phyloP scores from a whole-genome alignment of 164 flowering plant species.

The Berberis thunbergii region DNA sequence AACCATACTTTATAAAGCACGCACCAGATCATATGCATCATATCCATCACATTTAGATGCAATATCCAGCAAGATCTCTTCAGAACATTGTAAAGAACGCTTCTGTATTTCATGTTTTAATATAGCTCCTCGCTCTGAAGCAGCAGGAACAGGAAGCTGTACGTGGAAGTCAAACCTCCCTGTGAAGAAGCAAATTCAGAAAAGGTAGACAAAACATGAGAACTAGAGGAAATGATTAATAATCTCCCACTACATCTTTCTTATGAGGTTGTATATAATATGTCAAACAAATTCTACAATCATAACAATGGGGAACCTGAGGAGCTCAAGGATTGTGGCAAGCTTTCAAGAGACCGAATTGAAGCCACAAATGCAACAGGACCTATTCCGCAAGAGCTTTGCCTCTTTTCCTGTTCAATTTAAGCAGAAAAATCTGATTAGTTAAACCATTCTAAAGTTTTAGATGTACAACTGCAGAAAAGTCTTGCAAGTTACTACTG shows the following conservation, averaged over 20 bases:
- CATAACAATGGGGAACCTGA: slow-evolving; percentile 41
- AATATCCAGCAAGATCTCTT: slow-evolving; percentile 52
- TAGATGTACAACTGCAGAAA: no score
- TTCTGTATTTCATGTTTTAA: slow-evolving; percentile 75
- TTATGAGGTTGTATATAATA: background rate
- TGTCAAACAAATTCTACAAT: background rate
- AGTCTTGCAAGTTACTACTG: no score
- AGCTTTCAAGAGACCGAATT: slow-evolving; percentile 49
- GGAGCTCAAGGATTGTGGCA: slow-evolving; percentile 64
- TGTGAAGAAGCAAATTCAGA: slow-evolving; percentile 20
- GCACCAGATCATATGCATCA: slow-evolving; percentile 97
- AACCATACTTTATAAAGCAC: background rate
- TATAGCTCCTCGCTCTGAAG: slow-evolving; percentile 70
- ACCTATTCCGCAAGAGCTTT: slow-evolving; percentile 64
- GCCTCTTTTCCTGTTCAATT: slow-evolving; percentile 58
- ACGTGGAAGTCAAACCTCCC: slow-evolving; percentile 96
- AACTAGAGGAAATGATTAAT: background rate
- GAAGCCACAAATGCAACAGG: slow-evolving; percentile 80
- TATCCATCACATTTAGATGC: slow-evolving; percentile 94
- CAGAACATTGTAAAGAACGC: slow-evolving; percentile 64
- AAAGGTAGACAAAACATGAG: background rate
- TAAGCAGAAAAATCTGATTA: background rate
- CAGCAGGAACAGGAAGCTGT: slow-evolving; percentile 75
- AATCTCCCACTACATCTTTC: background rate
- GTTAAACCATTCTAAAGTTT: no score